Conservation (phyloP, 2,329 filamentous ascomycete species). For the Tolypocladium tropicale region DNA sequence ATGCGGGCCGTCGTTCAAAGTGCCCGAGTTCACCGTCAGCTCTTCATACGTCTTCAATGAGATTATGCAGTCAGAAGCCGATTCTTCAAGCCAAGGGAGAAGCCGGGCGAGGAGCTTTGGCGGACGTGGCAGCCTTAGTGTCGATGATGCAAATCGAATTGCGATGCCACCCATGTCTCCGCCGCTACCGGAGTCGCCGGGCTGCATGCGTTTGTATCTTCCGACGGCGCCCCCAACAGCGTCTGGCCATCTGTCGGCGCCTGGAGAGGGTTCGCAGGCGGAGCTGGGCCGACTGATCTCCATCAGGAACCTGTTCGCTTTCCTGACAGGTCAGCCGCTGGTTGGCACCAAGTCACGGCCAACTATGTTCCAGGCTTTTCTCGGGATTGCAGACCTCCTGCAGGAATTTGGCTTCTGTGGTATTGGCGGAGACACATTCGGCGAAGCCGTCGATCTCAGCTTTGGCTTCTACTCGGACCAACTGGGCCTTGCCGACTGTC, state of each 20-base stretch:
- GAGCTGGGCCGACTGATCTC: conserved; percentile 47
- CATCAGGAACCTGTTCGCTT: conserved; percentile 56
- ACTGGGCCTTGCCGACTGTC: conserved; percentile 66
- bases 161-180: conserved; percentile 27
- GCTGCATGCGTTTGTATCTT: conserved; percentile 41
- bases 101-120: conserved; percentile 33
- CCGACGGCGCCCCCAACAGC: conserved; percentile 31
- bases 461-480: conserved; percentile 72
- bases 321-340: conserved; percentile 52
- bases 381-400: conserved; percentile 42
- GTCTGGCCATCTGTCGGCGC: conserved; percentile 22
- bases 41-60: conserved; percentile 45
- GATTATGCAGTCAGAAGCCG: conserved; percentile 36
- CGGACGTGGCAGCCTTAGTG: conserved; percentile 36
- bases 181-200: conserved; percentile 23
- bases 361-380: conserved; percentile 42
- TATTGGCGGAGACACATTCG: conserved; percentile 47
- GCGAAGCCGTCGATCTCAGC: conserved; percentile 49
- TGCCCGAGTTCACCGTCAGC: conserved; percentile 42
- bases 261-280: conserved; percentile 18
- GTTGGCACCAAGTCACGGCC: conserved; percentile 45
- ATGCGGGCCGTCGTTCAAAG: conserved; percentile 49
- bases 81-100: conserved; percentile 17
- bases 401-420: conserved; percentile 48
- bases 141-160: conserved; percentile 36